These are phyloP conservation scores for Cladosporium sp. DNA, from an alignment of 2,329 filamentous ascomycete species.

Conservation along the genomic window DNA sequence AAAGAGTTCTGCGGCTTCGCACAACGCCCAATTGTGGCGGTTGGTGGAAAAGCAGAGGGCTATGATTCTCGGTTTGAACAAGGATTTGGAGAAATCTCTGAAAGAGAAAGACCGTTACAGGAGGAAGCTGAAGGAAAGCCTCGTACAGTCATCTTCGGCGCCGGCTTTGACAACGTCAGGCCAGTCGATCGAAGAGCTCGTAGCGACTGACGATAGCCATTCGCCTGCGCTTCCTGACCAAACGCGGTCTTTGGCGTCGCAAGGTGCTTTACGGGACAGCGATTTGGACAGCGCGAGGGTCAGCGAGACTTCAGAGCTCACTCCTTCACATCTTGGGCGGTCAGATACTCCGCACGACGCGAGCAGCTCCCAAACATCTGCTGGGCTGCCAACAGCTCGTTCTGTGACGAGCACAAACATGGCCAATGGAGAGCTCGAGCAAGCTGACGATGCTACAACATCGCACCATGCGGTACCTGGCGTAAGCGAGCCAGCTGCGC, in stretches of 20 bases:
- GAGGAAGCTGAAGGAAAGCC: slow-evolving; percentile 78
- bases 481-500: slow-evolving; percentile 10
- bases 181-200: slow-evolving; percentile 15
- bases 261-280: slow-evolving; percentile 20
- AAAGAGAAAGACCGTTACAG: slow-evolving; percentile 95
- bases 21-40: slow-evolving; percentile 91
- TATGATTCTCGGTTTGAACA: slow-evolving; percentile 91
- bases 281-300: slow-evolving; percentile 26
- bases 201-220: slow-evolving; percentile 24
- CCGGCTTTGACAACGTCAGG: slow-evolving; percentile 22
- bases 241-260: slow-evolving; percentile 1
- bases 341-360: slow-evolving; percentile 31
- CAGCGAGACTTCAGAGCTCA: slow-evolving; percentile 25
- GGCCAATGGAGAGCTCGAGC: slow-evolving; percentile 17
- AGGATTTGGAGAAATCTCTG: slow-evolving; percentile 82
- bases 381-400: slow-evolving; percentile 21
- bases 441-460: slow-evolving; percentile 7
- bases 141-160: slow-evolving; percentile 41
- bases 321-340: slow-evolving; percentile 18
- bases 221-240: slow-evolving; percentile 19
- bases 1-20: slow-evolving; percentile 80
- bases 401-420: slow-evolving; percentile 19
- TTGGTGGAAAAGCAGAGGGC: slow-evolving; percentile 93
- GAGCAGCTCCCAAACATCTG: slow-evolving; percentile 14
- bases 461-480: slow-evolving; percentile 8